Percentiles rank a stretch among this genome's conserved stretches.
Evolutionary conservation across 352 stramenopile genomes (phyloP).

Genomic region (Phytopythium aichiense): DNA sequence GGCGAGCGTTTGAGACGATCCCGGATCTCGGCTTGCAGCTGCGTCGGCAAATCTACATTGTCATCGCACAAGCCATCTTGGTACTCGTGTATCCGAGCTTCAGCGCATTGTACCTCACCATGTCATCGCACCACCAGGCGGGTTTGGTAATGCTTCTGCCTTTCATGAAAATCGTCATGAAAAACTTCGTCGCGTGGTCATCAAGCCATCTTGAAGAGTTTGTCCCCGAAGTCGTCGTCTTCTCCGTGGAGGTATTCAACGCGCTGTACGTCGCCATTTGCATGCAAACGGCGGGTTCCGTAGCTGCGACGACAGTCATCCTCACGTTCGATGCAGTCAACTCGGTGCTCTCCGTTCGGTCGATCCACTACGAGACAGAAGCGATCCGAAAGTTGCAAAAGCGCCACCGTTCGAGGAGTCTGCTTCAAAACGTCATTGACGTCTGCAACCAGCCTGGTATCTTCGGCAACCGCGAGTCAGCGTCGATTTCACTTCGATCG

Average conservation of each 20-base stretch:
- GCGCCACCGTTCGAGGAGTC: neutral
- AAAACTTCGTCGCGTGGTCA: slow-evolving; percentile 25
- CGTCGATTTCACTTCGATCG: neutral
- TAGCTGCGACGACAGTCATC: neutral
- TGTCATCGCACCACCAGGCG: neutral
- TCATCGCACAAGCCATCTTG: neutral
- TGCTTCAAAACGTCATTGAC: neutral
- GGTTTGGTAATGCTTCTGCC: slow-evolving; percentile 14
- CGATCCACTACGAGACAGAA: neutral
- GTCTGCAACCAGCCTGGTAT: neutral
- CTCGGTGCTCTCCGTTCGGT: neutral
- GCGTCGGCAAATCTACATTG: slow-evolving; percentile 4
- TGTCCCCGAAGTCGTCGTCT: slow-evolving; percentile 25
- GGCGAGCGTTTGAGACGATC: neutral
- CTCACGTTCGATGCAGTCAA: neutral
- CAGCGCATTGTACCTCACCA: neutral
- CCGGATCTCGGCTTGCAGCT: slow-evolving; percentile 1
- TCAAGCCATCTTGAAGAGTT: slow-evolving; percentile 19
- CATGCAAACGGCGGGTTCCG: neutral
- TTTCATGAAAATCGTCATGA: slow-evolving; percentile 28
- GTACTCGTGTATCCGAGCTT: neutral
- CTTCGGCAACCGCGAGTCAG: neutral
- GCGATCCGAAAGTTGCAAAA: neutral
- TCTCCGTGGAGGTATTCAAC: slow-evolving; percentile 33
- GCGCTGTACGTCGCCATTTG: slow-evolving; percentile 19